These are phyloP conservation scores for Leishmania gerbilli DNA, from an alignment of 208 protist species.

Conservation along the genomic window DNA sequence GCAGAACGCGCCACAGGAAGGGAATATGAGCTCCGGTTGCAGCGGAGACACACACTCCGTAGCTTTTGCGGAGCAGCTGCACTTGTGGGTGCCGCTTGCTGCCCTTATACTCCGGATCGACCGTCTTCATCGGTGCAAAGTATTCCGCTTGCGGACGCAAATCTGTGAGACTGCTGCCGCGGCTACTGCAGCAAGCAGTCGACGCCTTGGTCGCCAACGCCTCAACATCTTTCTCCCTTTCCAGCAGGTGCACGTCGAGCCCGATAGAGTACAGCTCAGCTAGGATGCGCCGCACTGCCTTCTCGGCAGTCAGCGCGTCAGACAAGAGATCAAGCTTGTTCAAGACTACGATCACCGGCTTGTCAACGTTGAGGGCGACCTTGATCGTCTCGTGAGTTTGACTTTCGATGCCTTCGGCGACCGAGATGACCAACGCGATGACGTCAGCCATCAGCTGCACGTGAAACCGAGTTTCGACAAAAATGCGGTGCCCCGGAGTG, in stretches of 20 bases:
- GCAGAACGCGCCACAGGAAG: conserved; percentile 73
- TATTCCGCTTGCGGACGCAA: conserved; percentile 20
- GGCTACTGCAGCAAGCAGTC: neutral
- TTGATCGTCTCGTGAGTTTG: conserved; percentile 90
- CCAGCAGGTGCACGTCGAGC: conserved; percentile 67
- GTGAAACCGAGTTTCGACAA: conserved; percentile 82
- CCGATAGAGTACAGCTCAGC: conserved; percentile 56
- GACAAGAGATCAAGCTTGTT: conserved; percentile 89
- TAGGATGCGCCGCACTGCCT: conserved; percentile 46
- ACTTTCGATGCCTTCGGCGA: conserved; percentile 75
- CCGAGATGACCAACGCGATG: conserved; percentile 81
- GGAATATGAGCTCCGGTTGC: conserved; percentile 48
- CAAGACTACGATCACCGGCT: conserved; percentile 83
- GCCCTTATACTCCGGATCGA: conserved; percentile 70
- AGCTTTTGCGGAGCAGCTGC: conserved; percentile 64
- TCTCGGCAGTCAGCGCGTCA: conserved; percentile 47
- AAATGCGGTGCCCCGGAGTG: conserved; percentile 86
- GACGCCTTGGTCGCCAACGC: conserved; percentile 14
- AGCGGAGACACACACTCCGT: conserved; percentile 83
- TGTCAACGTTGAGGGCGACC: conserved; percentile 83
- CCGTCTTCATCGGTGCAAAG: conserved; percentile 69
- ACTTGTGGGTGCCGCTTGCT: conserved; percentile 68
- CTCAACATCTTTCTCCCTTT: conserved; percentile 43
- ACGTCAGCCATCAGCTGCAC: conserved; percentile 70
- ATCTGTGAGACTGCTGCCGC: conserved; percentile 3